Evolutionary conservation across 768 basidiomycete species (phyloP).

Genomic region (Lactifluus hygrophoroides): DNA sequence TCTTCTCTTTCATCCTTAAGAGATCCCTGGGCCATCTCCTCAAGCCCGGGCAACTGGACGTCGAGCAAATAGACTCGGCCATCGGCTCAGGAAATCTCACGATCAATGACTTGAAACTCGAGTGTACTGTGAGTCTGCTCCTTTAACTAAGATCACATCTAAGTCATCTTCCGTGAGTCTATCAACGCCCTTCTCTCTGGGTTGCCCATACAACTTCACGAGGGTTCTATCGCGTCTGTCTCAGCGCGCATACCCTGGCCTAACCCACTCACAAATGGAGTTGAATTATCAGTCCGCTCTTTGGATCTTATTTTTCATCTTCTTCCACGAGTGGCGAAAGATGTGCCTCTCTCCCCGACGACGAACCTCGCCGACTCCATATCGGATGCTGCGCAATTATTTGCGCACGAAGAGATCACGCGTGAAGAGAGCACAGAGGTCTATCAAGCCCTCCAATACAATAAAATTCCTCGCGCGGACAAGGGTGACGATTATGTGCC

Average conservation of each 20-base stretch:
- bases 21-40: conserved; percentile 78
- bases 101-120: conserved; percentile 74
- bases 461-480: conserved; percentile 23
- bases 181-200: conserved; percentile 62
- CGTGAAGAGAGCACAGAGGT: conserved; percentile 62
- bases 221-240: conserved; percentile 67
- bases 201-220: conserved; percentile 57
- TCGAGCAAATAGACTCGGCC: conserved; percentile 82
- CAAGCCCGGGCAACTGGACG: conserved; percentile 83
- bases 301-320: conserved; percentile 60
- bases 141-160: conserved; percentile 14
- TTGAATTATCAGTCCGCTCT: conserved; percentile 62
- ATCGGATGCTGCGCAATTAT: conserved; percentile 76
- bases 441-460: conserved; percentile 56
- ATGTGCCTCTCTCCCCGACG: conserved; percentile 19
- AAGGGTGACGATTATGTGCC: conserved; percentile 44
- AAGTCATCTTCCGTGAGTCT: conserved; percentile 40
- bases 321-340: conserved; percentile 21
- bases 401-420: conserved; percentile 76
- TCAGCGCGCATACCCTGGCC: conserved; percentile 79
- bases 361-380: conserved; percentile 66
- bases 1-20: conserved; percentile 84
- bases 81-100: conserved; percentile 88
- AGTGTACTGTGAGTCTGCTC: conserved; percentile 50
- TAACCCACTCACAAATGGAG: conserved; percentile 66